Base-by-base conservation (phyloP, 1,284 basidiomycete genomes). In the Ganoderma leucocontextum region DNA sequence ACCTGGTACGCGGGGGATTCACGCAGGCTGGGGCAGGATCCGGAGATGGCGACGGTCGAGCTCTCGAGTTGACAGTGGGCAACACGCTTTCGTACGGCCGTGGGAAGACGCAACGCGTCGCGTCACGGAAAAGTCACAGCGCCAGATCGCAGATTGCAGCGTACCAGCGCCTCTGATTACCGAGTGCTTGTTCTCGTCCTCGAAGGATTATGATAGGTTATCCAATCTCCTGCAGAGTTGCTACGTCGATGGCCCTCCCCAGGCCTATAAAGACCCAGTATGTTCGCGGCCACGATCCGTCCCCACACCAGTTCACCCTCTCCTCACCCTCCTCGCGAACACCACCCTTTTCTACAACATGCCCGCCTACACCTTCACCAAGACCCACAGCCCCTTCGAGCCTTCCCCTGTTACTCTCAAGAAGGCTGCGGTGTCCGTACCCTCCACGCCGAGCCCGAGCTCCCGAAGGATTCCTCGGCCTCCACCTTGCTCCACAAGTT, bases 401-500 rank as follows among this genome's bases (percentile, higher is more conserved):
- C 41, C 71, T 44, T 70, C 63, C 42, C 65, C 72, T 57, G 42
- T 61, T 55, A 57, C 60, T 25, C 60, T 70, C 39, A 73, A 73
- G 72, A 70, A 66, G 66, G 64, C 71, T 2, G 60, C 66, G 7
- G 58, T 62, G 4, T 53, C 66, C 17, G 19, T 57, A 17, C 39
- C 66, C 64, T 60, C 44, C 42, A 65, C 10, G 47, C 52, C 8
- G 62, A 60, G 17, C 44, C 62, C 4, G 58, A 70, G 13, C 59
- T 52, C 19, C 17, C 64, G n/a, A 62, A 64, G 36, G 63, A 63
- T n/a, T 63, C 68, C 4, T 47, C 67, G 29, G 47, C 72, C 12
- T 67, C 73, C 19, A 74, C 78, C 13, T 63, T 72, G 33, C 71
- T 78, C 57, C 39, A 49, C 57, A 75, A 74, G 59, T 80, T 80